Conservation (phyloP, 129 eudicot species). For the Saposhnikovia divaricata region DNA sequence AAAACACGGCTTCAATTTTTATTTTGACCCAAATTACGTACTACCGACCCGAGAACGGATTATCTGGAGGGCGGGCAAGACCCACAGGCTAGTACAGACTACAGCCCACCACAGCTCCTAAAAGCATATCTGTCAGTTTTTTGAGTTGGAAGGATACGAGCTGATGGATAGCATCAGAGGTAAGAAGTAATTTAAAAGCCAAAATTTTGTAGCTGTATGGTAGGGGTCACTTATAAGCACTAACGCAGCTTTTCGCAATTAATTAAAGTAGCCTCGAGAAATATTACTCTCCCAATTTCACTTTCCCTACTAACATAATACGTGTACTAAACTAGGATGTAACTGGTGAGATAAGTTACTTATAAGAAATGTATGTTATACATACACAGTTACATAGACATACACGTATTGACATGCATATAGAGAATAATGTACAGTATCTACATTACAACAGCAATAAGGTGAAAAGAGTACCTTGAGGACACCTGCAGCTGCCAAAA, state of each 20-base stretch:
- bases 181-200: too few relatives aligned
- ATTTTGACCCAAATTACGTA: too few relatives aligned
- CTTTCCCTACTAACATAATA: neutral
- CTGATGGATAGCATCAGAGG: too few relatives aligned
- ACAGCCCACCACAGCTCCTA: too few relatives aligned
- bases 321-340: neutral
- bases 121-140: too few relatives aligned
- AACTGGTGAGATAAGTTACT: neutral
- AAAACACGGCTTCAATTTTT: too few relatives aligned
- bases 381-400: neutral
- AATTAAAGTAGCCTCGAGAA: neutral
- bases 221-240: neutral
- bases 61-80: too few relatives aligned
- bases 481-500: constrained; percentile 88
- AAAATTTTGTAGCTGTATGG: too few relatives aligned
- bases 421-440: neutral
- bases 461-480: constrained; percentile 54
- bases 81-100: too few relatives aligned
- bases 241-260: neutral
- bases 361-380: neutral
- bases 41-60: too few relatives aligned
- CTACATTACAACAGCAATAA: neutral
- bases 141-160: too few relatives aligned
- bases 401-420: too few relatives aligned
- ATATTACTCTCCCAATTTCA: neutral